Base-by-base conservation (phyloP, 1,284 basidiomycete genomes). In the Trametes pubescens region DNA sequence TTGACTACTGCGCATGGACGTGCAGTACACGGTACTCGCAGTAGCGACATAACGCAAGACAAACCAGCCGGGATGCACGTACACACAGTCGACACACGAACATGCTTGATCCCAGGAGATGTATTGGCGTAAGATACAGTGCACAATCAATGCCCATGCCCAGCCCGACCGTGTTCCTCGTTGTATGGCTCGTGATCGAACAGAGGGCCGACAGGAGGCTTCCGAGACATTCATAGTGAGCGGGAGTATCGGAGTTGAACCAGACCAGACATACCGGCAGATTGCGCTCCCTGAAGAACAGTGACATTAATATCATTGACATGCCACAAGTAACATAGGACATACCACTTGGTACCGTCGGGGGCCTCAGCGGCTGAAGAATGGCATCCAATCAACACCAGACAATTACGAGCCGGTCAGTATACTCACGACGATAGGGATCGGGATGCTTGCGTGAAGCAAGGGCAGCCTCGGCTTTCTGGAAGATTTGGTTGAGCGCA, bases 291-390 rank as follows among this genome's bases (percentile, higher is more conserved):
- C 90, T 92, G n/a, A 70, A 32, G 57, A 48, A 44, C 32, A 9
- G 14, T 37, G 51, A 11, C 62, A 35, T 64, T 65, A 75, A 68
- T 58, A 51, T 0, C 8, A 16, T 51, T 18, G n/a, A 63, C 34
- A 40, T 51, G 16, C 53, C 35, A 29, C 4, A 21, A 9, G 14
- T 2, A 44, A 7, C 4, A 29, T 29, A 5, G 24, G 11, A 84
- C 90, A 71, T 70, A 95, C 94, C 94, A 96, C 82, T 95, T 95
- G 32, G 92, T 93, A 65, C 94, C 94, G 67, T 90, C 93, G 56
- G 93, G 93, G 75, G 88, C 91, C 52, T 83, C 74, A 51, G 93
- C 84, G 65, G 89, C 94, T 96, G 68, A 26, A 34, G 5, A 61
- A 54, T 38, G 65, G 65, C 44, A 67, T 63, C 68, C 69, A 66